Conservation (phyloP, 306 rosid species). For the Crotalaria pallida region DNA sequence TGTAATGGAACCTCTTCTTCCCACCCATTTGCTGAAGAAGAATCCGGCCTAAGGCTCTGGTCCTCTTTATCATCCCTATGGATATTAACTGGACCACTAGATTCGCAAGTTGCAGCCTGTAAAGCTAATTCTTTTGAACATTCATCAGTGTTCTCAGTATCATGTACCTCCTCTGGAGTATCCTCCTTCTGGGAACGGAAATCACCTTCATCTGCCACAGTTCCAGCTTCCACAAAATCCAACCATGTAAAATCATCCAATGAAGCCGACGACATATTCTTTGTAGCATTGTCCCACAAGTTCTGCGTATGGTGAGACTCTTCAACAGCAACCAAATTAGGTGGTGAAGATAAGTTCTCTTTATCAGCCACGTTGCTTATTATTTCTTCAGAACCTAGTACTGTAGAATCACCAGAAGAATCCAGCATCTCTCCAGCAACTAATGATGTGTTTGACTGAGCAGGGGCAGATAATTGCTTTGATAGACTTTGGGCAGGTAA, state of each 20-base stretch:
- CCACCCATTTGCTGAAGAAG: conserved; percentile 46
- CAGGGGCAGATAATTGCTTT: conserved; percentile 35
- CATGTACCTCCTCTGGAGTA: conserved; percentile 29
- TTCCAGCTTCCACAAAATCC: conserved; percentile 65
- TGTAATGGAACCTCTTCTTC: conserved; percentile 73
- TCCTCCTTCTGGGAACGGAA: conserved; percentile 33
- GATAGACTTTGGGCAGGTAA: conserved; percentile 37
- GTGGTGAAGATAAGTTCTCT: conserved; percentile 30
- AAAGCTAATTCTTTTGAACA: conserved; percentile 25
- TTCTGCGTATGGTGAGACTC: conserved; percentile 36
- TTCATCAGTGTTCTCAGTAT: conserved; percentile 32
- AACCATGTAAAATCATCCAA: conserved; percentile 58
- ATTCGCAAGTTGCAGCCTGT: conserved; percentile 38
- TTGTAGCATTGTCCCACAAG: conserved; percentile 42
- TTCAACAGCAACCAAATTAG: conserved; percentile 37
- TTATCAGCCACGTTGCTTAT: conserved; percentile 25
- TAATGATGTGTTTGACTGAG: conserved; percentile 21
- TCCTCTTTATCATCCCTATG: conserved; percentile 29
- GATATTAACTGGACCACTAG: conserved; percentile 26
- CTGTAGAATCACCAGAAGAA: conserved; percentile 31
- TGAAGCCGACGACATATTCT: conserved; percentile 32
- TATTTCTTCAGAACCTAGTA: conserved; percentile 31
- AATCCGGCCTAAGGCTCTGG: conserved; percentile 27
- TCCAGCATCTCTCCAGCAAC: conserved; percentile 27
- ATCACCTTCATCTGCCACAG: conserved; percentile 26